Conservation (phyloP, 768 basidiomycete genomes). For the Obba rivulosa region DNA sequence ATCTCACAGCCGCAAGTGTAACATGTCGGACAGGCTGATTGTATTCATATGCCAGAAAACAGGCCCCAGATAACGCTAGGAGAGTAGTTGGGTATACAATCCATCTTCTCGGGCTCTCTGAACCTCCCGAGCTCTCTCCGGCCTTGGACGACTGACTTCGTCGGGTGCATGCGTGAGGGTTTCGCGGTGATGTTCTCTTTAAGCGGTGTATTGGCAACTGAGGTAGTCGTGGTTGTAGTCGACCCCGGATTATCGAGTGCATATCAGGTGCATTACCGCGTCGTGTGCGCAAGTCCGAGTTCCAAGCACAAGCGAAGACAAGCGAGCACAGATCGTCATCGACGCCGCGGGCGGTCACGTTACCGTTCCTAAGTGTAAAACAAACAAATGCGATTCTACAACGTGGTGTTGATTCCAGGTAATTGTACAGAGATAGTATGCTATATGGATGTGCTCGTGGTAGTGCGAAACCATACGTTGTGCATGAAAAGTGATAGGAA, state of each 20-base stretch:
- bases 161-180: neutral
- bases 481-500: neutral
- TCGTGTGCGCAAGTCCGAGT: neutral
- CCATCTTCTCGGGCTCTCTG: constrained; percentile 3
- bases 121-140: too few relatives aligned
- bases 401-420: neutral
- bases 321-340: constrained; percentile 7
- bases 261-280: too few relatives aligned
- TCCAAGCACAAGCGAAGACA: neutral
- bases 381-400: neutral
- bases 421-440: neutral
- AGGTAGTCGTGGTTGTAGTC: too few relatives aligned
- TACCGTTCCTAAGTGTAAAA: too few relatives aligned
- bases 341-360: neutral
- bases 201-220: too few relatives aligned
- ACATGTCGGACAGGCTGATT: constrained; percentile 72
- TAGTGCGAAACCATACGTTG: neutral
- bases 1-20: constrained; percentile 67
- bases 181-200: neutral
- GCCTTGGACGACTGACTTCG: neutral
- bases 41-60: constrained; percentile 54
- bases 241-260: too few relatives aligned
- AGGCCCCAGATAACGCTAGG: constrained; percentile 26
- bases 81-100: constrained; percentile 12
- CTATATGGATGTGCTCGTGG: neutral